Conservation (phyloP, 1,139 yeast genomes). For the Protomyces inouyei region DNA sequence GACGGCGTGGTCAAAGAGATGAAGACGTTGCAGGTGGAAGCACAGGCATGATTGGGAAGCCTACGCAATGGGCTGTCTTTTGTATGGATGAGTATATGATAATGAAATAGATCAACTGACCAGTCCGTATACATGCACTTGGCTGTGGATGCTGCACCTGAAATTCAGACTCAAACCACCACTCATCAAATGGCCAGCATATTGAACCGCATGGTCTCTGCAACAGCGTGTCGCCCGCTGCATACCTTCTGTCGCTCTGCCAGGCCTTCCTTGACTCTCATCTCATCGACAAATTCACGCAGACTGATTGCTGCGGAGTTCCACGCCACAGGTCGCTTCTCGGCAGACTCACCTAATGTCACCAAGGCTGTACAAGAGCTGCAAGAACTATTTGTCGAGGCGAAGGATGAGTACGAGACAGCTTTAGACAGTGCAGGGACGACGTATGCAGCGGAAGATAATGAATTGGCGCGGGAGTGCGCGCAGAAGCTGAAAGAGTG, state of each 20-base stretch:
- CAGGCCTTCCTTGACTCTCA: no score
- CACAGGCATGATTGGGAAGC: not conserved
- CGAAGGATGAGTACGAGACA: constrained; percentile 21
- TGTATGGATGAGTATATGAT: no score
- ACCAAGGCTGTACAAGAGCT: constrained; percentile 4
- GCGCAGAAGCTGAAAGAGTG: constrained; percentile 9
- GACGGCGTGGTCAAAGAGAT: constrained; percentile 10
- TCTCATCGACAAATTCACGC: no score
- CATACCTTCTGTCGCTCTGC: no score
- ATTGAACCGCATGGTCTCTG: no score
- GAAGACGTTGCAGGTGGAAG: constrained; percentile 28
- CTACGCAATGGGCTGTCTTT: no score
- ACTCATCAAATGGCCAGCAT: no score
- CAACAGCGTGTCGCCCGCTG: no score
- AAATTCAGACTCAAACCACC: no score
- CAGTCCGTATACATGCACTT: no score
- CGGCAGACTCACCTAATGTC: constrained; percentile 4
- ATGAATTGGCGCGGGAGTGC: constrained; percentile 16
- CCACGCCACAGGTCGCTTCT: not conserved
- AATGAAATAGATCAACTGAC: no score
- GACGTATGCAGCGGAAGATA: constrained; percentile 24
- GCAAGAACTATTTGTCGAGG: constrained; percentile 22
- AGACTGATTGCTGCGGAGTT: not conserved
- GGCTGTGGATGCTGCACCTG: no score
- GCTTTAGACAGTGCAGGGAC: constrained; percentile 21